Base-by-base conservation (phyloP, 306 rosid genomes). In the Macrotyloma uniflorum region DNA sequence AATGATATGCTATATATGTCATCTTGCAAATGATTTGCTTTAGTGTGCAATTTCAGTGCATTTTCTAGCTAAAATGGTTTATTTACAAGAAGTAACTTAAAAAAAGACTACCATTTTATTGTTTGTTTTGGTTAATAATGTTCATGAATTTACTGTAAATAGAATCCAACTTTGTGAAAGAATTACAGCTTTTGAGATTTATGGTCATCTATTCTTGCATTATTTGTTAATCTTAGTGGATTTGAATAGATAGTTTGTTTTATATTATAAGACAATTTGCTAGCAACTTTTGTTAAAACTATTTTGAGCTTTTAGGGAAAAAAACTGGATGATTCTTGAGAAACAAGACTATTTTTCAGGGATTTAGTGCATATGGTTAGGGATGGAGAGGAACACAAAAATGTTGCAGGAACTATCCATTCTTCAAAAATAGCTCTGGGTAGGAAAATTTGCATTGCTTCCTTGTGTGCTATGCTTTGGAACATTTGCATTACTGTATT, bases 401-500 rank as follows among this genome's bases (percentile, higher is more conserved):
- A 5, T 65, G 65, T 80, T 61, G 28, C 14, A 55, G 33, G 64
- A 81, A 43, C 75, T 30, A 51, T 20, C 24, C 80, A 63, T 5
- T 75, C 59, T 19, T 73, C 6, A 22, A 11, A 53, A 42, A 59
- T 62, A 26, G 62, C 36, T 46, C 23, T 67, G 32, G 59, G 9
- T 76, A 50, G n/a, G 68, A 15, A 24, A 28, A 4, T 69, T 74
- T 32, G 46, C 35, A 42, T 69, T 42, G 42, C 38, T 70, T 47
- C 66, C 64, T 43, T 35, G 28, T 43, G 26, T 46, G 63, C 80
- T 78, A 46, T 65, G 83, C 50, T 72, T 78, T 35, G 12, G 35
- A 20, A 65, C 47, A 32, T 33, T 26, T 15, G 10, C 30, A 33
- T 46, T 67, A 67, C 69, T 53, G 23, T 72, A 49, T 45, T 62